Evolutionary conservation across 2,329 filamentous ascomycete genomes (phyloP).

Genomic region (Apiospora koreana): DNA sequence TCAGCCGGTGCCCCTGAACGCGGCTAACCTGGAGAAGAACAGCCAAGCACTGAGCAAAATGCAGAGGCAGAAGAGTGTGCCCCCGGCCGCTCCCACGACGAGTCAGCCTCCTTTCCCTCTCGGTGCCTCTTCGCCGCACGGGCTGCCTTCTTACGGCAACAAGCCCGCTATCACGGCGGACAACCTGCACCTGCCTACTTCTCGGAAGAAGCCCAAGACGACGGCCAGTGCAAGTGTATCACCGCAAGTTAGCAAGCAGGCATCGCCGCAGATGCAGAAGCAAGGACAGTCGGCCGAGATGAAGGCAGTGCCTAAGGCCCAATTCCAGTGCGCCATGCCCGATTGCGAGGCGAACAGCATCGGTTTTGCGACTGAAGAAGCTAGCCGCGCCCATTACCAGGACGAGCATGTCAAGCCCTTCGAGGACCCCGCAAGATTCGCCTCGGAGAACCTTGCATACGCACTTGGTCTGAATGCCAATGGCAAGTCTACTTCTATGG

Average conservation of each 20-base stretch:
- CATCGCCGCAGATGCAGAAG: slow-evolving; percentile 47
- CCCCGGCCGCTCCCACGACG: slow-evolving; percentile 59
- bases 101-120: slow-evolving; percentile 58
- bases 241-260: slow-evolving; percentile 48
- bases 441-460: slow-evolving; percentile 49
- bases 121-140: slow-evolving; percentile 58
- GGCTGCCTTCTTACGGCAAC: slow-evolving; percentile 56
- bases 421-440: slow-evolving; percentile 56
- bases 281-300: slow-evolving; percentile 30
- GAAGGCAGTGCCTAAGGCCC: slow-evolving; percentile 40
- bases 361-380: slow-evolving; percentile 57
- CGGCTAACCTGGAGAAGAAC: slow-evolving; percentile 54
- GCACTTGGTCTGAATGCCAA: slow-evolving; percentile 54
- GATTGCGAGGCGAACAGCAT: slow-evolving; percentile 53
- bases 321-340: slow-evolving; percentile 52
- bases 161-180: slow-evolving; percentile 53
- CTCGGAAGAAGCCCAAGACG: slow-evolving; percentile 57
- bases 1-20: slow-evolving; percentile 41
- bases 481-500: slow-evolving; percentile 34
- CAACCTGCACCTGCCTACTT: slow-evolving; percentile 53
- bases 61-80: slow-evolving; percentile 48
- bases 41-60: slow-evolving; percentile 48
- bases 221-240: slow-evolving; percentile 45
- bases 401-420: slow-evolving; percentile 61
- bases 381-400: slow-evolving; percentile 52